A percentile compares a stretch with the other conserved stretches of the same genome.
Conservation (phyloP, 352 stramenopile genomes). For the Phytophthora podocarpi region DNA sequence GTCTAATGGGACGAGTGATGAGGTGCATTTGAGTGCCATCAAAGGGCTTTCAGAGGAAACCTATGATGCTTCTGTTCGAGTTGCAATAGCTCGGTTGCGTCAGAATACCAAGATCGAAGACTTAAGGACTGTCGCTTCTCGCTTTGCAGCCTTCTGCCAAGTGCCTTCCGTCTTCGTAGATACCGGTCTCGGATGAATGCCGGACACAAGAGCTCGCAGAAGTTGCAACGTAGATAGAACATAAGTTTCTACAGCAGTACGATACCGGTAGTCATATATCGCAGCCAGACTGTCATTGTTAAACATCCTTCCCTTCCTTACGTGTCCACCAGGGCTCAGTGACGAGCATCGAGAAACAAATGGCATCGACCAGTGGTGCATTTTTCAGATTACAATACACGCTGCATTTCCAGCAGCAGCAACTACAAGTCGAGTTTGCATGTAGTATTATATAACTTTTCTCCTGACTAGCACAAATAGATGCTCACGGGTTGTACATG, state of each 20-base stretch:
- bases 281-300: not conserved
- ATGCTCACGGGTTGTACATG: conserved; percentile 80
- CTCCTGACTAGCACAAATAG: too few relatives aligned
- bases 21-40: not conserved
- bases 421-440: conserved; percentile 7
- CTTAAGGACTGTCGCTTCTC: conserved; percentile 36
- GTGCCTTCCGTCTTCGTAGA: conserved; percentile 23
- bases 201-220: not conserved
- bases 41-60: conserved; percentile 17
- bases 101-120: conserved; percentile 31
- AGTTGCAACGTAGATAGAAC: not conserved
- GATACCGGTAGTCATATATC: not conserved
- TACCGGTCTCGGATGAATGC: not conserved
- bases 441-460: too few relatives aligned
- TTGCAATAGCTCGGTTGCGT: conserved; percentile 29
- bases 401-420: conserved; percentile 4
- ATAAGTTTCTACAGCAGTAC: not conserved
- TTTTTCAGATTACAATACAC: conserved; percentile 20
- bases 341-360: too few relatives aligned
- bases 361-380: not conserved
- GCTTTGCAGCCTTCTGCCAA: conserved; percentile 38
- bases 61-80: conserved; percentile 23
- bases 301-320: too few relatives aligned
- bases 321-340: too few relatives aligned
- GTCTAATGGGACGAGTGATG: not conserved